Conservation (phyloP, 108 stramenopile genomes). For the Cyclostephanos tholiformis region DNA sequence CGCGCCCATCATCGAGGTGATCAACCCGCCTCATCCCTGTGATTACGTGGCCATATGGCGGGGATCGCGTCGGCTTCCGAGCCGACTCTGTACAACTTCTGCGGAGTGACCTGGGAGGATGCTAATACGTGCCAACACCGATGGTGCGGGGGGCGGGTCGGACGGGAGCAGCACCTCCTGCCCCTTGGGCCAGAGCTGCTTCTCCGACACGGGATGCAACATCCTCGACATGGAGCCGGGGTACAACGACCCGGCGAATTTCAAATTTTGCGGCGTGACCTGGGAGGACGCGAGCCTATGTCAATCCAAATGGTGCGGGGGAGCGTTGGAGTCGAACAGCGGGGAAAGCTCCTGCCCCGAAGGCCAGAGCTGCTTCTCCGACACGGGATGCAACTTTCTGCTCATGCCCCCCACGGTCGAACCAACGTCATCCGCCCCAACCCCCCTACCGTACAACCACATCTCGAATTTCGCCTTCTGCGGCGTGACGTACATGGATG, state of each 20-base stretch:
- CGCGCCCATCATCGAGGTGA: too few species aligned
- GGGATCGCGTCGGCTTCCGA: not conserved
- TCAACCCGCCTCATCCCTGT: too few species aligned
- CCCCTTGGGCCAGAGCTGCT: slow-evolving; percentile 1
- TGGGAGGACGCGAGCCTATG: not conserved
- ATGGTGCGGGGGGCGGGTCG: not conserved
- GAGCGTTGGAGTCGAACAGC: not conserved
- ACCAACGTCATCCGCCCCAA: not conserved
- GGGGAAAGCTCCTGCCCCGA: not conserved
- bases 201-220: not conserved
- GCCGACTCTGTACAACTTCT: not conserved
- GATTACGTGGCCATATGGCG: not conserved
- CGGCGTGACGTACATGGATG: not conserved
- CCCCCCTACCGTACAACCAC: not conserved
- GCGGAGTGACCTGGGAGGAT: not conserved
- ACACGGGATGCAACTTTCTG: too few species aligned
- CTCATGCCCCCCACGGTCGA: not conserved
- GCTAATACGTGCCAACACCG: not conserved
- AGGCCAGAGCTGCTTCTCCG: not conserved
- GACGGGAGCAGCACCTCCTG: not conserved
- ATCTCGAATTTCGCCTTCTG: not conserved
- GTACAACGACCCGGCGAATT: not conserved
- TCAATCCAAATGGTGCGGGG: not conserved
- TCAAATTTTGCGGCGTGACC: not conserved
- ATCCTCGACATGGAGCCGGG: not conserved